Conservation (phyloP, 768 basidiomycete species). For the Pleurotus platypus region DNA sequence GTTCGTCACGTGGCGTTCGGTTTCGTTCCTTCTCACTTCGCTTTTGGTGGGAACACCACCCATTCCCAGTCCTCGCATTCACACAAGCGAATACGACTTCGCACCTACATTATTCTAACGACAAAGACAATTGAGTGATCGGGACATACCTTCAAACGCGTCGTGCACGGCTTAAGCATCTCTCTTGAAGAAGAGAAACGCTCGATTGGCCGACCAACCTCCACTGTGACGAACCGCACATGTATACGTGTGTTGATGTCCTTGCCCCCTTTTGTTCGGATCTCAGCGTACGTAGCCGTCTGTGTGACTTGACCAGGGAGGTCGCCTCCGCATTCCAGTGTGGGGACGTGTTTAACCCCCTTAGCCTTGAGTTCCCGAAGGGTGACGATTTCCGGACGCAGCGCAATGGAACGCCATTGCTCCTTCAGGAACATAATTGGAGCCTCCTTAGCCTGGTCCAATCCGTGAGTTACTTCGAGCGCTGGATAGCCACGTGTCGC, state of each 20-base stretch:
- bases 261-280: constrained; percentile 8
- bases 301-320: constrained; percentile 10
- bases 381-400: constrained; percentile 4
- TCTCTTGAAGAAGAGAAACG: background rate
- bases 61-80: no score
- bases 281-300: constrained; percentile 8
- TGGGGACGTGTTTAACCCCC: constrained; percentile 17
- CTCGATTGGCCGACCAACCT: background rate
- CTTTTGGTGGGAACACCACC: no score
- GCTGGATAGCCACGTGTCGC: constrained; percentile 4
- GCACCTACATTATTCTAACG: no score
- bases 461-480: background rate
- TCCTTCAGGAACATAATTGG: constrained; percentile 7
- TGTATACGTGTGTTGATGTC: background rate
- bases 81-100: no score
- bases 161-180: constrained; percentile 12
- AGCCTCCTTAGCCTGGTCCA: background rate
- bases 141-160: constrained; percentile 11
- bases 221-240: background rate
- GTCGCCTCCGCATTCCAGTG: constrained; percentile 20
- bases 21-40: no score
- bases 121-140: no score
- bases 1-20: no score
- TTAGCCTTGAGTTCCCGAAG: constrained; percentile 1
- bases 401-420: constrained; percentile 2